These are phyloP conservation scores for Prosopis cineraria DNA, from an alignment of 306 rosid species.

Conservation along the genomic window DNA sequence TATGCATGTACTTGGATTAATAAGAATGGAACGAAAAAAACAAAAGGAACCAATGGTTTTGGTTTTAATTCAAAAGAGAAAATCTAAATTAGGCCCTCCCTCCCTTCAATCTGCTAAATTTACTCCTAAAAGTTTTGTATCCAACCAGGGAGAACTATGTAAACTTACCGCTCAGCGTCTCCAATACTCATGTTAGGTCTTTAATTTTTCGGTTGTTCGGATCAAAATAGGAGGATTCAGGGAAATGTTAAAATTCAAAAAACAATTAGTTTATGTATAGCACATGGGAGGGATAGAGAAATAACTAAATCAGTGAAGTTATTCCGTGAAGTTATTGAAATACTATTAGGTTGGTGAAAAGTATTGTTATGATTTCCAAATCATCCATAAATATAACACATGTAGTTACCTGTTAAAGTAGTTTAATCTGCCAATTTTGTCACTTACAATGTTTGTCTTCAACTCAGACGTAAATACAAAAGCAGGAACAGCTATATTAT, in stretches of 20 bases:
- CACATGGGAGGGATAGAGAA: neutral
- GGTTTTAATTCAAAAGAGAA: neutral
- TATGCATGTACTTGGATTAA: neutral
- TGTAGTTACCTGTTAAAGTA: neutral
- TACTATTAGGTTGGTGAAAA: neutral
- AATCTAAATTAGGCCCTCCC: neutral
- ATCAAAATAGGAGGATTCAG: no score
- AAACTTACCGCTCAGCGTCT: no score
- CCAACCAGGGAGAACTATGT: neutral
- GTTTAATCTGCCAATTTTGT: constrained; percentile 39
- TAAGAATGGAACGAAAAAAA: neutral
- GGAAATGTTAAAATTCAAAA: no score
- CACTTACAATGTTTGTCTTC: constrained; percentile 30
- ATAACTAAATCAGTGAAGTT: no score
- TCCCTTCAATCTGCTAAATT: neutral
- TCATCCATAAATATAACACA: constrained; percentile 11
- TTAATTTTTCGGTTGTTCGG: no score
- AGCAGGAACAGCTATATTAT: neutral
- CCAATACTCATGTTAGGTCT: no score
- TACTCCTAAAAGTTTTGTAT: neutral
- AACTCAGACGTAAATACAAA: constrained; percentile 11
- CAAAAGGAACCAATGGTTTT: neutral
- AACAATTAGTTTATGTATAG: no score
- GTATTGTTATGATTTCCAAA: constrained; percentile 11
- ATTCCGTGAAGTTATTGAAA: neutral